These are phyloP conservation scores for Melocanna baccifera DNA, from an alignment of 176 grass and related monocot genomes.

Conservation along the genomic window DNA sequence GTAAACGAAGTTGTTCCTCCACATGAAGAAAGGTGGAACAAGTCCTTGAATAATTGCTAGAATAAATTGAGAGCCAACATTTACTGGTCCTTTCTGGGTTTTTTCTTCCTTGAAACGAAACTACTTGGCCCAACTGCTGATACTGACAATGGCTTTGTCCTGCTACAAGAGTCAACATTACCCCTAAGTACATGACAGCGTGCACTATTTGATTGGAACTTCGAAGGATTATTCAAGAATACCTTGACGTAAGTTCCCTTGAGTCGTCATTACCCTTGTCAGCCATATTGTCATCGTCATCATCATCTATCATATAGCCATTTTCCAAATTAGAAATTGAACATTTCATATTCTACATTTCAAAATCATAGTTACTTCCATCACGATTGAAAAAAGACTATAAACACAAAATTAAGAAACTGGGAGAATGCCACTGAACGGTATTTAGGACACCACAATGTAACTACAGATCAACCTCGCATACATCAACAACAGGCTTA, in stretches of 20 bases:
- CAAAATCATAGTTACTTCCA: background rate
- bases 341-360: background rate
- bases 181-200: background rate
- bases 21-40: background rate
- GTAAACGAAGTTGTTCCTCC: background rate
- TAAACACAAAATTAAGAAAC: background rate
- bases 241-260: slow-evolving; percentile 66
- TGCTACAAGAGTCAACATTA: slow-evolving; percentile 34
- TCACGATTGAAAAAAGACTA: background rate
- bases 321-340: background rate
- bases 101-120: slow-evolving; percentile 96
- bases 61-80: background rate
- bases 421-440: background rate
- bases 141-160: slow-evolving; percentile 72
- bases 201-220: background rate
- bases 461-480: background rate
- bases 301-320: slow-evolving; percentile 3
- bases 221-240: slow-evolving; percentile 1
- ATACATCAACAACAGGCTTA: background rate
- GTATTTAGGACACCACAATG: background rate
- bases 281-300: background rate
- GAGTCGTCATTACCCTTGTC: slow-evolving; percentile 59
- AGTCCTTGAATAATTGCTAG: background rate
- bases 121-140: slow-evolving; percentile 79
- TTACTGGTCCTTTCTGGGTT: slow-evolving; percentile 53